phyloP scores from a whole-genome alignment of 1,139 yeast genomes.

The Hansenula lynferdii region DNA sequence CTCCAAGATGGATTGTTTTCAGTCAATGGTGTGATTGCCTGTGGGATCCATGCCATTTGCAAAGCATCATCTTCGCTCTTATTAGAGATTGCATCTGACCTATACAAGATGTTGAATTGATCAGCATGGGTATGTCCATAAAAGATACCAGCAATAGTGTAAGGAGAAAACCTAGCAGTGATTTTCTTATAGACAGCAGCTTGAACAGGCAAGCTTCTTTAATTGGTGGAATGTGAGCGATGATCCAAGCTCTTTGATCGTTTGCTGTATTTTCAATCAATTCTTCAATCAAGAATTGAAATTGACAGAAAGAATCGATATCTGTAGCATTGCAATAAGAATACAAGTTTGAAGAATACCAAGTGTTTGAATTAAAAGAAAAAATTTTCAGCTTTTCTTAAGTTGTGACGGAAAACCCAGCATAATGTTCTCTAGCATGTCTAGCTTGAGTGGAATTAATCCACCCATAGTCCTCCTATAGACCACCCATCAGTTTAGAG shows the following conservation, averaged over 20 bases:
- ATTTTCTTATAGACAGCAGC: slow-evolving; percentile 52
- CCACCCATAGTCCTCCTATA: slow-evolving; percentile 51
- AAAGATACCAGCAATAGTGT: slow-evolving; percentile 62
- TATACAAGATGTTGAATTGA: slow-evolving; percentile 56
- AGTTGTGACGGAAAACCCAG: slow-evolving; percentile 59
- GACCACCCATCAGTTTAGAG: slow-evolving; percentile 50
- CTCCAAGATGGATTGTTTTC: slow-evolving; percentile 68
- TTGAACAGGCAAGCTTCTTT: slow-evolving; percentile 60
- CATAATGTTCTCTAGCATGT: slow-evolving; percentile 44
- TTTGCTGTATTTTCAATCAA: not conserved
- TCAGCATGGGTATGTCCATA: slow-evolving; percentile 73
- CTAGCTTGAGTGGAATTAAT: slow-evolving; percentile 28
- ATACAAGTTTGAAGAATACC: slow-evolving; percentile 62
- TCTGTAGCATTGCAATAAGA: slow-evolving; percentile 51
- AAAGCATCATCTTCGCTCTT: slow-evolving; percentile 40
- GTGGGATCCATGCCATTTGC: slow-evolving; percentile 61
- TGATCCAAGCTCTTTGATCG: slow-evolving; percentile 10
- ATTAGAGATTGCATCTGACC: slow-evolving; percentile 30
- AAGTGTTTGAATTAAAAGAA: slow-evolving; percentile 61
- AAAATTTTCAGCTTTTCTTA: slow-evolving; percentile 55
- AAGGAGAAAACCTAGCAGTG: slow-evolving; percentile 63
- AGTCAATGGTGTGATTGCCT: slow-evolving; percentile 58
- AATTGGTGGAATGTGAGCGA: slow-evolving; percentile 63
- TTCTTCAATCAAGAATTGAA: slow-evolving; percentile 40
- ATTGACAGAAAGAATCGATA: slow-evolving; percentile 60